Evolutionary conservation across 768 basidiomycete genomes (phyloP), one percentile per base, ranked within the genome.

Genomic region (Leccinum pellstonianum): DNA sequence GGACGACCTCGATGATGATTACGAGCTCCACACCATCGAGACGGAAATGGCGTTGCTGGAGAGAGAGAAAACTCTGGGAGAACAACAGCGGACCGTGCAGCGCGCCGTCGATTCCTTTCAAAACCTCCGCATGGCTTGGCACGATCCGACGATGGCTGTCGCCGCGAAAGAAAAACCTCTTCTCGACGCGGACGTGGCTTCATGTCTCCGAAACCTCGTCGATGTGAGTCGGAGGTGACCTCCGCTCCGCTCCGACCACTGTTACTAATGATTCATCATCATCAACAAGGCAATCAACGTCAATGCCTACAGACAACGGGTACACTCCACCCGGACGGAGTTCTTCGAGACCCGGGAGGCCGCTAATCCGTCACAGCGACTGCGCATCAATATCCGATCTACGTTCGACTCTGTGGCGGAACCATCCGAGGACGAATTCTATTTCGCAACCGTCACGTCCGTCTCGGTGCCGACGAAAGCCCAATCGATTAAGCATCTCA

Each of bases 281-380:
- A 31, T 3, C 8, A 25, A 25, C 25, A 25, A 58, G 57, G 52
- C 57, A 0, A 2, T 58, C 3, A 58, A 49, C 35, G 4, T 48
- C 5, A 58, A 58, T 9, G 57, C 57, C 0, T 58, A 54, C 25
- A 52, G 57, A 1, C 57, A 58, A 15, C 57, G 57, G 0, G 27
- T 17, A 1, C 17, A 7, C 5, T 10, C 2, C 3, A 58, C 57
- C 2, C 57, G 51, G 15, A 53, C 57, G 9, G 5, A 15, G 41
- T 8, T 11, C 2, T 46, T 57, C 38, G 25, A 25, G 51, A 58
- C 51, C 1, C 14, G 15, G 15, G 57, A 58, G 4, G 57, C 57
- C 17, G 6, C 1, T 5, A n/a, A 41, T 7, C 14, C 41, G 15
- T 6, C 15, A 15, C 15, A n/a, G 41, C 17, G 41, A n/a, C 41